Conservation (phyloP, 257 asterid species). For the Solanum chiquidenum region DNA sequence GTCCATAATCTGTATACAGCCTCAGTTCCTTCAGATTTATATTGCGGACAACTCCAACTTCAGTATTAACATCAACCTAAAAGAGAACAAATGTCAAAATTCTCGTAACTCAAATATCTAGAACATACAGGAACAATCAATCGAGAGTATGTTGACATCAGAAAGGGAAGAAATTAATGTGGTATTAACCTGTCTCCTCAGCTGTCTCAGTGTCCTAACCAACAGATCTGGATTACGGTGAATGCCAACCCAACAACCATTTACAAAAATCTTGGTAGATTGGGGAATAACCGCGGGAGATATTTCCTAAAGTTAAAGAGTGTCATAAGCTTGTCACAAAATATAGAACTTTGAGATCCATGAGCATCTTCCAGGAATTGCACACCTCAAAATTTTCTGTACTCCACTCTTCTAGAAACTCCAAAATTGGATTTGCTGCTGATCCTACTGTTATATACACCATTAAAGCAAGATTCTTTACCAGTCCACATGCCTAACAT, state of each 20-base stretch:
- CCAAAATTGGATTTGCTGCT: slow-evolving; percentile 96
- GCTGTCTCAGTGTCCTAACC: slow-evolving; percentile 78
- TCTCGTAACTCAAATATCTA: not conserved
- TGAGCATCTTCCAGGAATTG: not conserved
- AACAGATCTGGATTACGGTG: slow-evolving; percentile 97
- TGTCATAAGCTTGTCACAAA: not conserved
- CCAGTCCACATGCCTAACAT: slow-evolving; percentile 86
- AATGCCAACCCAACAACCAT: slow-evolving; percentile 97
- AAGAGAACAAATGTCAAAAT: slow-evolving; percentile 1
- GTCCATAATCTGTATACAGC: slow-evolving; percentile 92
- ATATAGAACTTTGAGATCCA: not conserved
- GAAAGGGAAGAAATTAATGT: not conserved
- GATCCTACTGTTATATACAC: slow-evolving; percentile 97
- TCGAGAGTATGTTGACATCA: not conserved
- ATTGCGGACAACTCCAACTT: slow-evolving; percentile 97
- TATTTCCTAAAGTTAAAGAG: slow-evolving; percentile 52
- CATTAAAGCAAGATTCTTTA: slow-evolving; percentile 97
- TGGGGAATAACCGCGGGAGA: slow-evolving; percentile 95
- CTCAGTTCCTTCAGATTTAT: slow-evolving; percentile 82
- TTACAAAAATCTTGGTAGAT: slow-evolving; percentile 90
- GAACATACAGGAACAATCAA: not conserved
- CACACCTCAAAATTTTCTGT: slow-evolving; percentile 94
- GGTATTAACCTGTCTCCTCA: slow-evolving; percentile 71
- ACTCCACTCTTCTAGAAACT: slow-evolving; percentile 97
- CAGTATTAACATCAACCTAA: slow-evolving; percentile 95